Percentiles rank a stretch among this genome's conserved stretches.
Conservation (phyloP, 768 basidiomycete genomes). For the Tylopilus plumbeoviolaceoides region DNA sequence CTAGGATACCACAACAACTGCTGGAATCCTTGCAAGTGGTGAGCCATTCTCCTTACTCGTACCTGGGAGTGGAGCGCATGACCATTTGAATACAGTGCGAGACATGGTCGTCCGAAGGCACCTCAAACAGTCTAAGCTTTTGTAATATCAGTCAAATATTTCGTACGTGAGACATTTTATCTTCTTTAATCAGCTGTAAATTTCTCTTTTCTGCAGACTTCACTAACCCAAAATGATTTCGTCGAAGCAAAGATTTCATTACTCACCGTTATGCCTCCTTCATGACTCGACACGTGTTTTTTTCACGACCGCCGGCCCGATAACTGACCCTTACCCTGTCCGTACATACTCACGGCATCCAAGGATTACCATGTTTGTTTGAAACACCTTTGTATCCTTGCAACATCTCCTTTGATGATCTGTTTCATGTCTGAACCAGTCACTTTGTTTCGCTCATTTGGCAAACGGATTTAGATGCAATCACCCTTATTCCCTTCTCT, state of each 20-base stretch:
- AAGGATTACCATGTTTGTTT: neutral
- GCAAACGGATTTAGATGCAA: conserved; percentile 14
- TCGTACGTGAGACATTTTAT: neutral
- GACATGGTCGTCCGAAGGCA: conserved; percentile 83
- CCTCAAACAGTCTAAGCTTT: conserved; percentile 65
- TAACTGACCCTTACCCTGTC: neutral
- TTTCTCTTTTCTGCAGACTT: neutral
- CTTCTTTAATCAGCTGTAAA: neutral
- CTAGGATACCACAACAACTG: conserved; percentile 67
- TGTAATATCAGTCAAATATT: conserved; percentile 34
- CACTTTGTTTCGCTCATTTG: neutral
- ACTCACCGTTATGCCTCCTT: conserved; percentile 4
- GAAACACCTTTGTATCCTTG: neutral
- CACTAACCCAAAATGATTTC: neutral
- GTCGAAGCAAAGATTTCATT: conserved; percentile 13
- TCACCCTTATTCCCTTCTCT: neutral
- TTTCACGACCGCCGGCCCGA: neutral
- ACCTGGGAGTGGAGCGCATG: neutral
- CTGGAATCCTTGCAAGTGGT: conserved; percentile 77
- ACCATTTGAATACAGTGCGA: conserved; percentile 44
- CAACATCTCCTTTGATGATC: neutral
- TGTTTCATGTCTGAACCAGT: neutral
- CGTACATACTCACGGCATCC: neutral
- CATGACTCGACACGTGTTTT: conserved; percentile 2
- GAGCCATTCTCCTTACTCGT: conserved; percentile 18